Evolutionary conservation across 2,329 filamentous ascomycete genomes (phyloP).

Genomic region (Trichophyton benhamiae): DNA sequence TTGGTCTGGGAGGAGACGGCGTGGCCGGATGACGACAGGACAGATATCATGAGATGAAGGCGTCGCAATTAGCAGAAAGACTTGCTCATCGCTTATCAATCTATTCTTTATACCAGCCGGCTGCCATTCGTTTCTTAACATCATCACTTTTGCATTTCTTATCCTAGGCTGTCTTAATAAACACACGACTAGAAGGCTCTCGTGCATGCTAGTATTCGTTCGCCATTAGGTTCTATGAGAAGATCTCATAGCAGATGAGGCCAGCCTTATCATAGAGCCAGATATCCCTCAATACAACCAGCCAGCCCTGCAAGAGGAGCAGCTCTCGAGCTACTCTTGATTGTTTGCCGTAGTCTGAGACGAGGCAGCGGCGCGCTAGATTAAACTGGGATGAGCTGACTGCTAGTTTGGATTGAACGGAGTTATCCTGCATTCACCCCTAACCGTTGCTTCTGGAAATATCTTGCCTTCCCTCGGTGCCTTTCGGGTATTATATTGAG

Average conservation of each 20-base stretch:
- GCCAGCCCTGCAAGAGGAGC: constrained; percentile 29
- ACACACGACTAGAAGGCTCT: constrained; percentile 19
- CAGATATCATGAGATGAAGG: constrained; percentile 21
- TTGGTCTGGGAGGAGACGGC: constrained; percentile 21
- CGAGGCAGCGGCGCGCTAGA: constrained; percentile 31
- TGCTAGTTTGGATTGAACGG: constrained; percentile 10
- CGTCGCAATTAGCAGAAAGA: constrained; percentile 19
- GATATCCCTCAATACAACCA: constrained; percentile 23
- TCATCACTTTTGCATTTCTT: constrained; percentile 11
- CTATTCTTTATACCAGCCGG: constrained; percentile 17
- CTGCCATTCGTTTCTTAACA: constrained; percentile 16
- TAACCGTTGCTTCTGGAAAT: constrained; percentile 15
- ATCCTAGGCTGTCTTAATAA: constrained; percentile 24
- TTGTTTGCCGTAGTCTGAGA: constrained; percentile 32
- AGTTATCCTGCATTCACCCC: constrained; percentile 12
- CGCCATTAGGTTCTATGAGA: constrained; percentile 36
- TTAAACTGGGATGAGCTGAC: constrained; percentile 15
- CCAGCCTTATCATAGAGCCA: constrained; percentile 18
- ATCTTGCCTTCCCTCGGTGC: constrained; percentile 19
- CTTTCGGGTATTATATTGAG: constrained; percentile 20
- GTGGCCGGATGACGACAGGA: constrained; percentile 29
- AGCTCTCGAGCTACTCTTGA: constrained; percentile 29
- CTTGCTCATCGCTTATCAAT: constrained; percentile 15
- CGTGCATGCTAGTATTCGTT: constrained; percentile 27
- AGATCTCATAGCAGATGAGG: constrained; percentile 35